Conservation (phyloP, 192 early-diverging fungal species). For the Mortierella alpina region DNA sequence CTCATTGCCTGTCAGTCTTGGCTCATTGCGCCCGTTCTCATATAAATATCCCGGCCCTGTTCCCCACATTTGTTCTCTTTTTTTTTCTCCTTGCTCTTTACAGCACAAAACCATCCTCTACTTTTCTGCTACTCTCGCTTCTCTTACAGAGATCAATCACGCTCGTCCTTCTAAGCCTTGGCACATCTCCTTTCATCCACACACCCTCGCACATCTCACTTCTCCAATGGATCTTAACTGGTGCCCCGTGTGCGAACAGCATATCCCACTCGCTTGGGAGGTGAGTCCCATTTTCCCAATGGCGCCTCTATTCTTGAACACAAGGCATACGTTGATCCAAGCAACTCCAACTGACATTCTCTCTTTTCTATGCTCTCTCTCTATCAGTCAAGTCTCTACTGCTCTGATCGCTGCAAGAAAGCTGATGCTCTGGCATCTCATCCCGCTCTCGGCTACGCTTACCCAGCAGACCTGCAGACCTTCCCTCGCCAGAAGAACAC, state of each 20-base stretch:
- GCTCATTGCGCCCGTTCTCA: neutral
- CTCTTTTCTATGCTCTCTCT: neutral
- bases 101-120: slow-evolving; percentile 29
- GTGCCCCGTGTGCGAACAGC: slow-evolving; percentile 57
- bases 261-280: slow-evolving; percentile 54
- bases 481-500: slow-evolving; percentile 41
- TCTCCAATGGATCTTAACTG: slow-evolving; percentile 56
- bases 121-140: neutral
- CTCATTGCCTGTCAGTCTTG: neutral
- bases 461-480: slow-evolving; percentile 41
- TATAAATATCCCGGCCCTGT: slow-evolving; percentile 30
- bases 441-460: slow-evolving; percentile 38
- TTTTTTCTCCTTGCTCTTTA: slow-evolving; percentile 24
- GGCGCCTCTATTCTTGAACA: neutral
- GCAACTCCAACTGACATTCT: neutral
- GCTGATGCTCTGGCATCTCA: slow-evolving; percentile 49
- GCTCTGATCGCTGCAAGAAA: slow-evolving; percentile 54
- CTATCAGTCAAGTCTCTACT: slow-evolving; percentile 47
- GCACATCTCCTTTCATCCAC: neutral
- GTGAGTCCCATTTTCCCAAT: slow-evolving; percentile 20
- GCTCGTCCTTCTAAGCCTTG: neutral
- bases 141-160: neutral
- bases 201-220: neutral
- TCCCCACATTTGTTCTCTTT: slow-evolving; percentile 19
- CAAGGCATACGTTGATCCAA: neutral